Conservation (phyloP, 208 protist genomes). For the Trypanosoma melophagium region DNA sequence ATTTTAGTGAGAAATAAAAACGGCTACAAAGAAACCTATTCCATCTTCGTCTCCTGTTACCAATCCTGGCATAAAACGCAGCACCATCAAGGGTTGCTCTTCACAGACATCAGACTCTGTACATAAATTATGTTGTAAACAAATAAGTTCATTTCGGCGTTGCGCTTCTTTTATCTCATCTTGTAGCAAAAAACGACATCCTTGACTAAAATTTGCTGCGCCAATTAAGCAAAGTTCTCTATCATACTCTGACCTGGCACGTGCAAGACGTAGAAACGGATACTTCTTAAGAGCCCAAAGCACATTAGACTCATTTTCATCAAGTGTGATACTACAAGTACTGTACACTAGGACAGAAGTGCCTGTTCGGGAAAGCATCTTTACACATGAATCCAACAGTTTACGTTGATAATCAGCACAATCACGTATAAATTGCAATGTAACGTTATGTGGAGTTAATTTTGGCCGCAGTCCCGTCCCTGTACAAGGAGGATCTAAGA, state of each 20-base stretch:
- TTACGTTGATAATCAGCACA: constrained; percentile 76
- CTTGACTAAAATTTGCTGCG: constrained; percentile 11
- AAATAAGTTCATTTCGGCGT: constrained; percentile 20
- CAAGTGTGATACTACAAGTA: constrained; percentile 65
- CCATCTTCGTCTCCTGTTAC: constrained; percentile 31
- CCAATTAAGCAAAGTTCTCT: constrained; percentile 26
- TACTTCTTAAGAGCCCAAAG: constrained; percentile 45
- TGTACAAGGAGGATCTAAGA: constrained; percentile 87
- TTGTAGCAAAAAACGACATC: constrained; percentile 28
- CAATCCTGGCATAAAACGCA: constrained; percentile 51
- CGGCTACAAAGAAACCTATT: constrained; percentile 67
- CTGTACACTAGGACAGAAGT: constrained; percentile 53
- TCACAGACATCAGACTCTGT: not conserved
- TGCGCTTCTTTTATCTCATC: constrained; percentile 35
- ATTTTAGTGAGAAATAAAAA: constrained; percentile 37
- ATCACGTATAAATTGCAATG: constrained; percentile 29
- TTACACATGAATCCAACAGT: constrained; percentile 61
- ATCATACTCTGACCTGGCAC: constrained; percentile 37
- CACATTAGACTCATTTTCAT: constrained; percentile 87
- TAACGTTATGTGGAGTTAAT: constrained; percentile 48
- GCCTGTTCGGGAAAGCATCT: constrained; percentile 30
- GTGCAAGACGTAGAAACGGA: constrained; percentile 39
- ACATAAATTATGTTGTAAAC: not conserved
- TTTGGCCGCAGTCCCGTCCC: constrained; percentile 74
- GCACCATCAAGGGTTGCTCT: constrained; percentile 32